Conservation (phyloP, 495 filamentous ascomycete genomes). For the Paragyromitra xinjiangensis region DNA sequence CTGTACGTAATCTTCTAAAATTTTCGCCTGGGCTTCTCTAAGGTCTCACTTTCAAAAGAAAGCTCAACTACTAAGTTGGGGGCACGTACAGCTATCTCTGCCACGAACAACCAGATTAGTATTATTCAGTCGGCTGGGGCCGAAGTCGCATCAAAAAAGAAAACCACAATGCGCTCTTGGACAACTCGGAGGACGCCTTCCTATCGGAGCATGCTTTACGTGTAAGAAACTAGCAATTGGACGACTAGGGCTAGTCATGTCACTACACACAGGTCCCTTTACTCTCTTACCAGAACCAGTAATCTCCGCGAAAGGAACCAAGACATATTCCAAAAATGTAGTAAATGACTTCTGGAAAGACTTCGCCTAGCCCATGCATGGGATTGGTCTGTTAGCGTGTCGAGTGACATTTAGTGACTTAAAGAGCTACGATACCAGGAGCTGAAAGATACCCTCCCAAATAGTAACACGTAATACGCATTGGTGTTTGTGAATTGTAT, state of each 20-base stretch:
- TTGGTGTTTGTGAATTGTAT: neutral
- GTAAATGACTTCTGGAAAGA: neutral
- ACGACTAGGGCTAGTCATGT: neutral
- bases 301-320: conserved; percentile 5
- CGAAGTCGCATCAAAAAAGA: neutral
- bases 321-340: neutral
- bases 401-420: neutral
- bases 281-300: neutral
- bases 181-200: neutral
- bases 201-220: neutral
- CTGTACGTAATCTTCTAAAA: neutral
- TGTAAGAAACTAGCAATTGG: neutral
- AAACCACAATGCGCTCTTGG: neutral
- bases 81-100: neutral
- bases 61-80: neutral
- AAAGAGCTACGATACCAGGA: neutral
- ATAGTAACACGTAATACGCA: neutral
- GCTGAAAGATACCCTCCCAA: neutral
- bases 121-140: neutral
- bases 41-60: neutral
- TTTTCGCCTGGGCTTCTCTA: neutral
- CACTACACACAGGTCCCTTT: neutral
- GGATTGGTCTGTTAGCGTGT: neutral
- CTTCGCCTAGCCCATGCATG: neutral
- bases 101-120: neutral